Evolutionary conservation across 306 rosid genomes (phyloP).

Genomic region (Lathyrus oleraceus): DNA sequence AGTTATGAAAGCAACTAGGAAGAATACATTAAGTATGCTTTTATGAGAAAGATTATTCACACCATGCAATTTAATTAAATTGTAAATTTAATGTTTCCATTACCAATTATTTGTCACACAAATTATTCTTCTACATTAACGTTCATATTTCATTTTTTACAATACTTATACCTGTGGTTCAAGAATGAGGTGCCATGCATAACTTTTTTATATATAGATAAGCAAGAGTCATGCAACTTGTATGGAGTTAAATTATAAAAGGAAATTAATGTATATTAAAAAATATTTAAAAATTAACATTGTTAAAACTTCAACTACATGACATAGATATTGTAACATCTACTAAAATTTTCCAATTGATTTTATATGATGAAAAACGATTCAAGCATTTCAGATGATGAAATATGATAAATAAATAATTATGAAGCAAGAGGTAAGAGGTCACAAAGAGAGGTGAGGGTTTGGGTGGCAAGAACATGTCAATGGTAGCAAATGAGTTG

Average conservation of each 20-base stretch:
- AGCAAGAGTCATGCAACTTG: not conserved
- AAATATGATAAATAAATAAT: constrained; percentile 9
- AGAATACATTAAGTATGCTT: too few species aligned
- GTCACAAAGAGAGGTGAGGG: constrained; percentile 12
- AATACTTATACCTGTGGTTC: not conserved
- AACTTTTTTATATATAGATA: not conserved
- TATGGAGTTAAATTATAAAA: not conserved
- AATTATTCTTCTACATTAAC: not conserved
- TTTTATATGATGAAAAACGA: not conserved
- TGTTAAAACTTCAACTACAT: constrained; percentile 14
- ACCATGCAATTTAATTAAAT: too few species aligned
- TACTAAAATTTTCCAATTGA: not conserved
- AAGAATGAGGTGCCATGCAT: not conserved
- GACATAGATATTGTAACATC: not conserved
- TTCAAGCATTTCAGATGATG: constrained; percentile 28
- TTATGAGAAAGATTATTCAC: too few species aligned
- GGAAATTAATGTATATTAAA: not conserved
- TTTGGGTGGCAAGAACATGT: constrained; percentile 25
- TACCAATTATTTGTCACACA: not conserved
- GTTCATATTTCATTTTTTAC: not conserved
- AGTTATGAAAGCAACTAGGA: too few species aligned
- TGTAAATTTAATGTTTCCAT: not conserved
- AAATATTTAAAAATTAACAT: not conserved
- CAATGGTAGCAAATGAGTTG: constrained; percentile 24
- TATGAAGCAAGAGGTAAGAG: constrained; percentile 3